phyloP scores from a whole-genome alignment of 805 yeast species.

The Candida broadrunensis region DNA sequence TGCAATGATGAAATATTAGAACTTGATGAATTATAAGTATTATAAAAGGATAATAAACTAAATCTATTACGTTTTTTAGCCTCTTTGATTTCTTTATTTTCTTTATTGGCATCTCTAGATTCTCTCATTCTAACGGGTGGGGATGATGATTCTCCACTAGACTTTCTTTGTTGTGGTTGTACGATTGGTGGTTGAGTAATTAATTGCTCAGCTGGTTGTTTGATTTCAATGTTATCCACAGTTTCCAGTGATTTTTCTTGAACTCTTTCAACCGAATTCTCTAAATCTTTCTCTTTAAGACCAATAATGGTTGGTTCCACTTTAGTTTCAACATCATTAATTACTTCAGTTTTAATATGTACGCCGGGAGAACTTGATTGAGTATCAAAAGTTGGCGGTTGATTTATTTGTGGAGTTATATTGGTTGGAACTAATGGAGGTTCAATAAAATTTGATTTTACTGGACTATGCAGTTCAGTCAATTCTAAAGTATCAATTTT shows the following conservation, averaged over 20 bases:
- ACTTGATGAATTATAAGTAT: slow-evolving; percentile 25
- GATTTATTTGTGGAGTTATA: slow-evolving; percentile 29
- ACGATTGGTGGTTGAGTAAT: slow-evolving; percentile 7
- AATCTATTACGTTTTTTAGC: slow-evolving; percentile 40
- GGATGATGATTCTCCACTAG: background rate
- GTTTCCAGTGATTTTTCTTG: slow-evolving; percentile 5
- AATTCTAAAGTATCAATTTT: slow-evolving; percentile 41
- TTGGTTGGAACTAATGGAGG: background rate
- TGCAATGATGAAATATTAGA: slow-evolving; percentile 5
- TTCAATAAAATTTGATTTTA: slow-evolving; percentile 2
- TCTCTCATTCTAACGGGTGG: background rate
- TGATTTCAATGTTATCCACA: background rate
- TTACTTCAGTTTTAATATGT: slow-evolving; percentile 1
- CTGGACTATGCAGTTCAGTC: slow-evolving; percentile 15
- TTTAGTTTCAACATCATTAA: background rate
- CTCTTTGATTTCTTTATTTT: slow-evolving; percentile 25
- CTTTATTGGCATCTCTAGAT: slow-evolving; percentile 7
- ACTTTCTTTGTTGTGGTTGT: slow-evolving; percentile 1
- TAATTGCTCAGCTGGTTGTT: slow-evolving; percentile 1
- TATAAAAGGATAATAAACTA: slow-evolving; percentile 42
- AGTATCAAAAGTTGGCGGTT: slow-evolving; percentile 25
- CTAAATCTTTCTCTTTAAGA: slow-evolving; percentile 3
- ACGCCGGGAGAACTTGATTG: slow-evolving; percentile 13
- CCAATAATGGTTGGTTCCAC: background rate
- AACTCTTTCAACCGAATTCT: slow-evolving; percentile 4